Evolutionary conservation across 441 rosid genomes (phyloP).

Genomic region (Populus hybrid): DNA sequence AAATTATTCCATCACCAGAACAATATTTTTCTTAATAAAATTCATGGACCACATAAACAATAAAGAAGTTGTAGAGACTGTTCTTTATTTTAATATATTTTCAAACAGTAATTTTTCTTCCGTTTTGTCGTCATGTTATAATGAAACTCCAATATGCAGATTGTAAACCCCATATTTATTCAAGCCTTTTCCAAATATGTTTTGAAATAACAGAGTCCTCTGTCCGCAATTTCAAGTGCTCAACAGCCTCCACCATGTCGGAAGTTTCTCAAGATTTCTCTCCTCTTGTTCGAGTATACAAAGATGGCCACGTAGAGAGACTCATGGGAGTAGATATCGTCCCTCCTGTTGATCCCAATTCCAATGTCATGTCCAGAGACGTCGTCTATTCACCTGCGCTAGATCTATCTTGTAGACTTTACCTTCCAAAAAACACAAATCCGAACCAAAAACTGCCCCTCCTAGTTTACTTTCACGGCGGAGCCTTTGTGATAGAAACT

Average conservation of each 20-base stretch:
- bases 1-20: too few relatives aligned
- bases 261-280: not conserved
- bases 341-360: conserved; percentile 11
- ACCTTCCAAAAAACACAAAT: conserved; percentile 10
- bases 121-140: too few relatives aligned
- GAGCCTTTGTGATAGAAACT: conserved; percentile 19
- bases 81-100: too few relatives aligned
- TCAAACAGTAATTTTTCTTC: too few relatives aligned
- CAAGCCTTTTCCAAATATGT: too few relatives aligned
- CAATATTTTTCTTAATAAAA: too few relatives aligned
- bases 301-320: conserved; percentile 6
- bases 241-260: not conserved
- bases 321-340: not conserved
- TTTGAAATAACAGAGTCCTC: not conserved
- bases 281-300: not conserved
- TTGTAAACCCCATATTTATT: too few relatives aligned
- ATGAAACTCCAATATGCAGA: too few relatives aligned
- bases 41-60: too few relatives aligned
- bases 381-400: not conserved
- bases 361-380: conserved; percentile 23
- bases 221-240: not conserved
- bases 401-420: conserved; percentile 18
- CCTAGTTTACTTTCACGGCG: conserved; percentile 32
- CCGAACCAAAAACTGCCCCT: conserved; percentile 22
- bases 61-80: too few relatives aligned